Base-by-base conservation (phyloP, 225 moss, liverwort and hornwort species). In the Takakia lepidozioides region DNA sequence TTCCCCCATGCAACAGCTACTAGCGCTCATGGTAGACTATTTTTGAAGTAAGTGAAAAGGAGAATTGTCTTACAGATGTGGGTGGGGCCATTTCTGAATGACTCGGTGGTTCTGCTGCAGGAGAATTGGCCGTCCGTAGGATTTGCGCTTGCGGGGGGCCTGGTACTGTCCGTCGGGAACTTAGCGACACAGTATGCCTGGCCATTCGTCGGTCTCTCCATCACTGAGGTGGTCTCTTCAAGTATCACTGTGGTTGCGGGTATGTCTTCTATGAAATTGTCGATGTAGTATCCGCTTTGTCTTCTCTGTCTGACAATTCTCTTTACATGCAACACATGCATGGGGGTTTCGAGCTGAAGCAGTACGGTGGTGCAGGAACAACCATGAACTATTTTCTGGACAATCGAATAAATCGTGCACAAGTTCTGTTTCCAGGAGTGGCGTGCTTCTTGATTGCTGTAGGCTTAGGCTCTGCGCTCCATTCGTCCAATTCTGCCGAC, bases 311-410 rank as follows among this genome's bases (percentile, higher is more conserved):
- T n/a, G n/a, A n/a, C n/a, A n/a, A n/a, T n/a, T n/a, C n/a, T n/a
- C n/a, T n/a, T n/a, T n/a, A n/a, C n/a, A n/a, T n/a, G n/a, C n/a
- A n/a, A n/a, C n/a, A n/a, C n/a, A n/a, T n/a, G n/a, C n/a, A n/a
- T n/a, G n/a, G n/a, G n/a, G n/a, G n/a, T n/a, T n/a, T n/a, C n/a
- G n/a, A n/a, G n/a, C n/a, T n/a, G n/a, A n/a, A n/a, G n/a, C n/a
- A n/a, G n/a, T n/a, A n/a, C n/a, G n/a, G 34, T 25, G 13, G 17
- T 35, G 25, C 84, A 92, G 87, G 87, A 37, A 82, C 92, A 8
- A 93, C 85, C 19, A 58, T 93, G 82, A 93, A 93, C 47, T 93
- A 93, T 52, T 95, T 95, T 27, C 58, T 95, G 19, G 95, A 95
- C 68, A 52, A 55, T 38, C 65, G 87, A 40, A 89, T 95, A 30